Conservation (phyloP, 345 rosid genomes). For the Acer campestre region DNA sequence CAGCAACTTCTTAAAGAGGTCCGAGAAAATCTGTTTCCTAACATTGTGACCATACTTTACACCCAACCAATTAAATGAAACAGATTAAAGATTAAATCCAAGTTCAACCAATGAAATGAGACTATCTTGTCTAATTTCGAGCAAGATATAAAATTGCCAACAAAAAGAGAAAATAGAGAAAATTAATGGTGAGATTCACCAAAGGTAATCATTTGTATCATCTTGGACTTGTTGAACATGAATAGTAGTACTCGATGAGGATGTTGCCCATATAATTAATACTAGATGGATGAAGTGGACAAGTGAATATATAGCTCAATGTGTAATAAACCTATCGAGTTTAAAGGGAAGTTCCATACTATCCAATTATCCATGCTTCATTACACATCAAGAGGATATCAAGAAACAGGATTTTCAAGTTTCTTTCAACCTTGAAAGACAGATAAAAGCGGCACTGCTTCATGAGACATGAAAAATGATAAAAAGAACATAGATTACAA, state of each 20-base stretch:
- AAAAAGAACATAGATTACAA: not conserved
- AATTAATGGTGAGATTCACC: not conserved
- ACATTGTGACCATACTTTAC: not conserved
- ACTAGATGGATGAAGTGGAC: conserved; percentile 1
- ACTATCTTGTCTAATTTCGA: not conserved
- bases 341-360: not conserved
- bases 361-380: not conserved
- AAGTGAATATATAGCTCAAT: not conserved
- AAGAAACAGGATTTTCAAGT: not conserved
- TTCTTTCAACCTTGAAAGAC: not conserved
- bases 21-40: not conserved
- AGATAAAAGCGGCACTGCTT: not conserved
- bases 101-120: not conserved
- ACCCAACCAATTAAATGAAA: not conserved
- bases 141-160: not conserved
- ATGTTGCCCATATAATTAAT: not conserved
- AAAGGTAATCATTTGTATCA: not conserved
- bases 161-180: not conserved
- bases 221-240: not conserved
- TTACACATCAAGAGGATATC: not conserved
- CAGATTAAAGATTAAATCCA: not conserved
- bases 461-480: too few relatives aligned
- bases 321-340: not conserved
- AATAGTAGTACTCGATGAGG: not conserved
- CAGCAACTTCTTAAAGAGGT: not conserved